These are phyloP conservation scores for Malus asiatica DNA, from an alignment of 306 rosid species.

Conservation along the genomic window DNA sequence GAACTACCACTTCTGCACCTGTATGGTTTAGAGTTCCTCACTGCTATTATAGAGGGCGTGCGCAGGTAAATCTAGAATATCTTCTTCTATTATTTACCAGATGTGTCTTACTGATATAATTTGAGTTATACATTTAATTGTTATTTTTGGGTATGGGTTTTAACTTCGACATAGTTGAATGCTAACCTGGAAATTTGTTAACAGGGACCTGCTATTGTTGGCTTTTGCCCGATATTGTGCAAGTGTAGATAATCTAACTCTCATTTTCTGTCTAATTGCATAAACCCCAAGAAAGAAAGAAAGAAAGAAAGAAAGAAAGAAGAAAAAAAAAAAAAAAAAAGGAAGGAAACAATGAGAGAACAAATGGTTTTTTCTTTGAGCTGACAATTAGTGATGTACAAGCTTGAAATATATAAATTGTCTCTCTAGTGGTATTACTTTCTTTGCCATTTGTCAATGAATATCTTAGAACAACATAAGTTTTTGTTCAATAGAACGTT, in stretches of 20 bases:
- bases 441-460: not conserved
- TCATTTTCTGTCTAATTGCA: not conserved
- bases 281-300: no score
- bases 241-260: not conserved
- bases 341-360: not conserved
- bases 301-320: no score
- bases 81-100: not conserved
- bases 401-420: not conserved
- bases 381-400: not conserved
- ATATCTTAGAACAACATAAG: not conserved
- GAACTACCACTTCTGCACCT: conserved; percentile 81
- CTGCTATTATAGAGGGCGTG: conserved; percentile 49
- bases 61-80: conserved; percentile 46
- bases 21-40: conserved; percentile 60
- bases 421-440: not conserved
- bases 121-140: not conserved
- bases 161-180: not conserved
- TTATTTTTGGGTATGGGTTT: not conserved
- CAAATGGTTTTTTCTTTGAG: not conserved
- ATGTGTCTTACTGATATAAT: not conserved
- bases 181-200: not conserved
- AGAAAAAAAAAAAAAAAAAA: no score
- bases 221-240: not conserved
- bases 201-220: not conserved
- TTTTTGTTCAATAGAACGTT: not conserved